Percentiles rank a stretch among this genome's conserved stretches.
Evolutionary conservation across 2,329 filamentous ascomycete species (phyloP).

Genomic region (Aureobasidium zeae): DNA sequence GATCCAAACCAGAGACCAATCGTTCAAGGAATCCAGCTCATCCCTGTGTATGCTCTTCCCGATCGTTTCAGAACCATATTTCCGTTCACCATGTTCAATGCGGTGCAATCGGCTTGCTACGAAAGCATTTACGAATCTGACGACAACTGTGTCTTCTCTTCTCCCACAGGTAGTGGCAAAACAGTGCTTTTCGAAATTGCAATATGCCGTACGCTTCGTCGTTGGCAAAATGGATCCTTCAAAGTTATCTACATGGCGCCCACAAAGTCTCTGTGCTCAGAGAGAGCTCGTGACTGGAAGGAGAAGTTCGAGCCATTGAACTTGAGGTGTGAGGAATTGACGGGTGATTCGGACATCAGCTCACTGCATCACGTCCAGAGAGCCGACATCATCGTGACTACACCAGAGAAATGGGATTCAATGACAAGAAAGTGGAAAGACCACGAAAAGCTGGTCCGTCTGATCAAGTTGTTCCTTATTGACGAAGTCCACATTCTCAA

Average conservation of each 20-base stretch:
- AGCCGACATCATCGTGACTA: slow-evolving; percentile 76
- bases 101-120: slow-evolving; percentile 74
- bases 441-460: slow-evolving; percentile 61
- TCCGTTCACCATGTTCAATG: slow-evolving; percentile 67
- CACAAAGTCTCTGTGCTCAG: slow-evolving; percentile 72
- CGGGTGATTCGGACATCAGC: slow-evolving; percentile 63
- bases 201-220: slow-evolving; percentile 60
- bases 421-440: slow-evolving; percentile 82
- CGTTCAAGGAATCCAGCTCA: slow-evolving; percentile 51
- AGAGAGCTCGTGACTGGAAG: slow-evolving; percentile 68
- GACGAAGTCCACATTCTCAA: slow-evolving; percentile 85
- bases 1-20: slow-evolving; percentile 27
- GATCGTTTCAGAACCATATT: slow-evolving; percentile 63
- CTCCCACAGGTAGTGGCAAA: slow-evolving; percentile 79
- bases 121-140: slow-evolving; percentile 53
- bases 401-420: slow-evolving; percentile 86
- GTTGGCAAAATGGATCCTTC: slow-evolving; percentile 50
- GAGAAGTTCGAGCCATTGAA: slow-evolving; percentile 61
- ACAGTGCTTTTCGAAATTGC: slow-evolving; percentile 74
- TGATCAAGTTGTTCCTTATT: slow-evolving; percentile 72
- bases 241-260: slow-evolving; percentile 82
- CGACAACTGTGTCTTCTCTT: slow-evolving; percentile 70
- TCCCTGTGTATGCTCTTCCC: slow-evolving; percentile 53
- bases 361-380: slow-evolving; percentile 61
- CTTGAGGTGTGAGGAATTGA: slow-evolving; percentile 65